Evolutionary conservation across 805 yeast genomes (phyloP), one percentile per base, ranked within the genome.

Genomic region (Cyberlindnera galapagoensis): DNA sequence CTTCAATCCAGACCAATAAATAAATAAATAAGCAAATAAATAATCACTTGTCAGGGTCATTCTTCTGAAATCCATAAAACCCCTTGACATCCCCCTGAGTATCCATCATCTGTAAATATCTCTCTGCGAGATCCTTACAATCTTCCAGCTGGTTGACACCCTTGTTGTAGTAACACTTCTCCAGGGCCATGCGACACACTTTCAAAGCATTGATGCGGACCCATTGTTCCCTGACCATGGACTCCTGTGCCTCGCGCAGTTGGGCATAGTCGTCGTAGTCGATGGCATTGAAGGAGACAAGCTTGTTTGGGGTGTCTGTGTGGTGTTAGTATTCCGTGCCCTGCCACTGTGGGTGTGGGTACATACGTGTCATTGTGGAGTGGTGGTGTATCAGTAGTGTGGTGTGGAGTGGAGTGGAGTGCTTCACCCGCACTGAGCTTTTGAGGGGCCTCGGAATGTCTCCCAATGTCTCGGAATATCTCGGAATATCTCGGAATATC

Each of bases 31-130:
- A 28, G 22, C 24, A 24, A 30, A 23, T 25, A 26, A 30, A 24
- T 29, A 29, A 28, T 55, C 63, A 80, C 63, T 82, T 80, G 22
- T 83, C 66, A 27, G 90, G 92, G 54, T 83, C 94, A 61, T 83
- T 83, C 71, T 84, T 80, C 64, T 84, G 94, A 63, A 83, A 82
- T n/a, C 86, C 90, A 52, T 77, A 63, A 61, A 69, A 82, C 26
- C 94, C 94, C 46, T 74, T 70, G 39, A 80, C 69, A 46, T 76
- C 71, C 46, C 80, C 71, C 31, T 69, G 47, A 9, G 44, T 60
- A 35, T 85, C 88, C 36, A 83, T 65, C 82, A 84, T 67, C 47
- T 79, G 82, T 65, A 84, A 62, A 57, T 84, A 83, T 41, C 64
- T 74, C 61, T 80, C 79, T 19, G 87, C 81, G 48, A 84, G 64